Conservation (phyloP, 108 stramenopile genomes). For the Cyclotella atomus region DNA sequence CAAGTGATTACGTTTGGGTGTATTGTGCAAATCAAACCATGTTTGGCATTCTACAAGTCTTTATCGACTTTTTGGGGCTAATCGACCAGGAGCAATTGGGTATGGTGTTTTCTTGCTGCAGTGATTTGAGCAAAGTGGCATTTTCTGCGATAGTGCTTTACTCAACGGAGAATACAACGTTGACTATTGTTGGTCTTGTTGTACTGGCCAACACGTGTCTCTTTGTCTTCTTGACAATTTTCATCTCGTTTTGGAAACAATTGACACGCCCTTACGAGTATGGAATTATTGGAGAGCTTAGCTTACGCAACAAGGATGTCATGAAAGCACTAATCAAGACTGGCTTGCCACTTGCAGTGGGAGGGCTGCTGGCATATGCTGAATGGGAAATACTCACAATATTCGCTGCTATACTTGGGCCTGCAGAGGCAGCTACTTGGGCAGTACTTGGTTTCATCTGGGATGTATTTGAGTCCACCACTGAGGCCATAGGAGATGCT, state of each 20-base stretch:
- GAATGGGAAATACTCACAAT: conserved; percentile 79
- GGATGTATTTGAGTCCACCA: conserved; percentile 73
- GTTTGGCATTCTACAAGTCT: conserved; percentile 6
- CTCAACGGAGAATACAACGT: conserved; percentile 12
- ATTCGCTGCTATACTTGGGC: conserved; percentile 63
- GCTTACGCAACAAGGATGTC: conserved; percentile 10
- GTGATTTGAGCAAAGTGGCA: not conserved
- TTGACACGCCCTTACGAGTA: conserved; percentile 13
- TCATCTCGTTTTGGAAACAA: conserved; percentile 13
- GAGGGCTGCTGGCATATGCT: conserved; percentile 66
- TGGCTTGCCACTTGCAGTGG: conserved; percentile 62
- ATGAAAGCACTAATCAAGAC: conserved; percentile 54
- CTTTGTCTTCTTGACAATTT: conserved; percentile 33
- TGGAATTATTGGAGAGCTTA: conserved; percentile 23
- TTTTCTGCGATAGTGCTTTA: conserved; percentile 7
- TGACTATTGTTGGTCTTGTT: conserved; percentile 38
- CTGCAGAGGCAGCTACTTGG: conserved; percentile 81
- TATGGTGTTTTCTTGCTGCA: conserved; percentile 10
- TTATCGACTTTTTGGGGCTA: conserved; percentile 22
- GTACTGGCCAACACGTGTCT: conserved; percentile 12
- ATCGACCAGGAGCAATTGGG: conserved; percentile 17
- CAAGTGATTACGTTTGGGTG: conserved; percentile 28
- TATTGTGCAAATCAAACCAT: conserved; percentile 6
- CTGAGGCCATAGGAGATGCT: conserved; percentile 80
- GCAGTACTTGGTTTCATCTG: conserved; percentile 73